Evolutionary conservation across 176 grass and related monocot genomes (phyloP), one percentile per base, ranked within the genome.

Genomic region (Eleusine indica): DNA sequence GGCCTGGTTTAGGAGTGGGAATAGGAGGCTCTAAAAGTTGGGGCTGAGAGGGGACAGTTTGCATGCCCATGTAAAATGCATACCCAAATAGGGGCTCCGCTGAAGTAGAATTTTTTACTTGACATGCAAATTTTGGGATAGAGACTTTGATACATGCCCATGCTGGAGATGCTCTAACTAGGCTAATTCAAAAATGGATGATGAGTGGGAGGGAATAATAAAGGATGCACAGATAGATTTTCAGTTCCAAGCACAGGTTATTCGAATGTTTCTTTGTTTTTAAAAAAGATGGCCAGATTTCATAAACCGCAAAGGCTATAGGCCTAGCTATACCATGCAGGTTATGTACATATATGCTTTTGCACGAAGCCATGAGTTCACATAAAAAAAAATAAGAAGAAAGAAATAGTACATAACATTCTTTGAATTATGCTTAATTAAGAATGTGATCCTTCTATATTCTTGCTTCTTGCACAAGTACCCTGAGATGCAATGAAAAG

Each of bases 401-500:
- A 87, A 25, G 4, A 89, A 1, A 22, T 0, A 11, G 11, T 0
- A 39, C 25, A 65, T 48, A 70, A 57, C 76, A 70, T 22, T 51
- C 21, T 48, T 80, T 17, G 42, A 13, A 37, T 52, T 72, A 22
- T 80, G 4, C 62, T 64, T 63, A 35, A 35, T 35, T 70, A 69
- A 48, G n/a, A 79, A 81, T 53, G n/a, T 29, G 48, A 70, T 52
- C 37, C 41, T 29, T 42, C 74, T 40, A 21, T 64, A 83, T 83
- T 86, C 28, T 82, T 79, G 29, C 68, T 86, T 90, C 73, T 39
- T 48, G 57, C 67, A 18, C 79, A 90, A 90, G 88, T 67, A 76
- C 53, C 69, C 40, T 68, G 41, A 66, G 19, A 58, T 57, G 60
- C 40, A 49, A 40, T 12, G 22, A 21, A 13, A 54, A 43, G 69